These are phyloP conservation scores for Stereocaulon alpinum DNA, from an alignment of 495 filamentous ascomycete species.

Conservation along the genomic window DNA sequence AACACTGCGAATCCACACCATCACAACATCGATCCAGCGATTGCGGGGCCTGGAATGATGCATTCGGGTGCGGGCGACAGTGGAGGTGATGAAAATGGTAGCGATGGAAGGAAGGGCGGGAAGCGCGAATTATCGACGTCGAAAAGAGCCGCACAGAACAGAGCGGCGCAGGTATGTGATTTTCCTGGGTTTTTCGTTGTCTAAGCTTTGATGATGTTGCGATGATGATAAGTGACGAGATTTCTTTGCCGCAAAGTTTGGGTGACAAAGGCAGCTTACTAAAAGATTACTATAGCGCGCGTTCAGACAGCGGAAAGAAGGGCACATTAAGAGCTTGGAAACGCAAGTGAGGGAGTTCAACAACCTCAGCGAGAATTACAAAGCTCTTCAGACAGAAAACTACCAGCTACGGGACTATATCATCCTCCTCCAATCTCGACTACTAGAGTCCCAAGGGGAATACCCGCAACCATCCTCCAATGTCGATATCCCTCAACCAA, in stretches of 20 bases:
- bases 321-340: conserved; percentile 93
- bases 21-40: conserved; percentile 46
- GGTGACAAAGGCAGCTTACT: conserved; percentile 22
- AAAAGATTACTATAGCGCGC: conserved; percentile 54
- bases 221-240: conserved; percentile 8
- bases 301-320: conserved; percentile 95
- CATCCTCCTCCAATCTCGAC: conserved; percentile 76
- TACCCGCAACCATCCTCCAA: conserved; percentile 69
- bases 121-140: conserved; percentile 89
- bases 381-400: conserved; percentile 73
- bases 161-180: conserved; percentile 79
- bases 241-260: conserved; percentile 8
- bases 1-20: conserved; percentile 37
- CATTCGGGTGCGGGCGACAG: conserved; percentile 22
- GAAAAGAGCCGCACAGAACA: conserved; percentile 92
- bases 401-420: conserved; percentile 85
- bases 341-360: conserved; percentile 73
- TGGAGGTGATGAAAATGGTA: conserved; percentile 29
- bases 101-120: conserved; percentile 40
- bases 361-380: conserved; percentile 57
- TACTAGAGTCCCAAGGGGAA: conserved; percentile 74
- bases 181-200: conserved; percentile 3
- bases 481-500: conserved; percentile 39
- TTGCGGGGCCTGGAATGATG: conserved; percentile 31
- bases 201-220: conserved; percentile 3